Percentiles rank a stretch among this genome's conserved stretches.
Evolutionary conservation across 148 eudicot species (phyloP).

Genomic region (Mesembryanthemum crystallinum): DNA sequence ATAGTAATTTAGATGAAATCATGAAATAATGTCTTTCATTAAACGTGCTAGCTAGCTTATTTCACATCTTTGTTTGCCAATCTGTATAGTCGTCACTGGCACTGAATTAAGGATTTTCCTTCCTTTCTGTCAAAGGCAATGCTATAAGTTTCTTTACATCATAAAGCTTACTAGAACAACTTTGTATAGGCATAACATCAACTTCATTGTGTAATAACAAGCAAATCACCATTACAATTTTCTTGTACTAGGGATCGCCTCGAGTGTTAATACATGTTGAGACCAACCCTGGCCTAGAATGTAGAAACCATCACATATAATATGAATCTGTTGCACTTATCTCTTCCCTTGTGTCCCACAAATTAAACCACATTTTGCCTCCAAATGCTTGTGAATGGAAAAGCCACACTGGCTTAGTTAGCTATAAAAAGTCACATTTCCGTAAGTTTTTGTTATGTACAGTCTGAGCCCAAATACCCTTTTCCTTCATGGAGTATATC

Average conservation of each 20-base stretch:
- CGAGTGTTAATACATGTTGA: neutral
- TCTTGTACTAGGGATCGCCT: neutral
- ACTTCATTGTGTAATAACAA: neutral
- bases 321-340: neutral
- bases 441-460: constrained; percentile 22
- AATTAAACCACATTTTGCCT: neutral
- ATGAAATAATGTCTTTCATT: no score
- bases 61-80: no score
- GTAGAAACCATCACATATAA: neutral
- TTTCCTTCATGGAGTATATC: neutral
- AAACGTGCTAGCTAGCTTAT: no score
- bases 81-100: no score
- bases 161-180: neutral
- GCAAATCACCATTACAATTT: neutral
- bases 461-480: constrained; percentile 17
- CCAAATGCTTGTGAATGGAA: constrained; percentile 16
- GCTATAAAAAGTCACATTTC: constrained; percentile 4
- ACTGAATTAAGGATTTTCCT: neutral
- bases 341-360: neutral
- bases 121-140: no score
- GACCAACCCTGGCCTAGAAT: neutral
- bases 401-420: constrained; percentile 15
- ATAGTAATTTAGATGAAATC: no score
- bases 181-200: neutral
- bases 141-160: neutral